A percentile compares a stretch with the other conserved stretches of the same genome.
These are phyloP conservation scores for Rhodocollybia butyracea DNA, from an alignment of 768 basidiomycete species.

Conservation along the genomic window DNA sequence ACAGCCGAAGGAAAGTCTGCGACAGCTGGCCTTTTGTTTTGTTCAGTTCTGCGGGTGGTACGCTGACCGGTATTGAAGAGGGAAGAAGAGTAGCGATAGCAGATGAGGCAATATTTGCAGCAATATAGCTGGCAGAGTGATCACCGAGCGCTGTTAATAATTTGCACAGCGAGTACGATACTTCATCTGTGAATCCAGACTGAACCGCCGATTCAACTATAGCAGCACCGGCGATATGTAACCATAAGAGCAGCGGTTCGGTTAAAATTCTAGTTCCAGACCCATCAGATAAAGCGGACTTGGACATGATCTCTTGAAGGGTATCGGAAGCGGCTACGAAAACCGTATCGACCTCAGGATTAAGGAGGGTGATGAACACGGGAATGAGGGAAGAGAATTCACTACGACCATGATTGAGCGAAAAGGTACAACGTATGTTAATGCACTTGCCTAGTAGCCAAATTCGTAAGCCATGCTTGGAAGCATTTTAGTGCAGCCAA, in stretches of 20 bases:
- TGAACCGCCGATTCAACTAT: conserved; percentile 37
- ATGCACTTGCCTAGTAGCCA: conserved; percentile 60
- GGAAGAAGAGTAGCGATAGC: conserved; percentile 27
- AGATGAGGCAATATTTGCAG: conserved; percentile 57
- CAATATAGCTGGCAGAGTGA: conserved; percentile 79
- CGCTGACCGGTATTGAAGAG: conserved; percentile 8
- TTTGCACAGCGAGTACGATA: conserved; percentile 74
- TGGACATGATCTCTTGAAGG: conserved; percentile 73
- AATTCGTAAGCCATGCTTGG: conserved; percentile 75
- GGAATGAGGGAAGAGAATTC: conserved; percentile 61
- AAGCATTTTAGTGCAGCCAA: conserved; percentile 75
- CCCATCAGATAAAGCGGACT: conserved; percentile 70
- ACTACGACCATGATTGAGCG: background rate
- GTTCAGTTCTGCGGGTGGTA: conserved; percentile 16
- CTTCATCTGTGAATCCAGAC: conserved; percentile 45
- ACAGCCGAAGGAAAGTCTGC: conserved; percentile 67
- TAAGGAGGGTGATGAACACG: conserved; percentile 61
- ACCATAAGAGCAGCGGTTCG: conserved; percentile 84
- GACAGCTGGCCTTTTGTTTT: conserved; percentile 47
- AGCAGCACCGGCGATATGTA: conserved; percentile 48
- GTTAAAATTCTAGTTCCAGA: conserved; percentile 69
- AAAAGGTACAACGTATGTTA: conserved; percentile 6
- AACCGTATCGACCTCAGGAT: conserved; percentile 46
- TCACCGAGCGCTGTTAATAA: conserved; percentile 81
- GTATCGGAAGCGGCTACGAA: conserved; percentile 69